Base-by-base conservation (phyloP, 2,329 filamentous ascomycete genomes). In the Xylariaceae sp. region DNA sequence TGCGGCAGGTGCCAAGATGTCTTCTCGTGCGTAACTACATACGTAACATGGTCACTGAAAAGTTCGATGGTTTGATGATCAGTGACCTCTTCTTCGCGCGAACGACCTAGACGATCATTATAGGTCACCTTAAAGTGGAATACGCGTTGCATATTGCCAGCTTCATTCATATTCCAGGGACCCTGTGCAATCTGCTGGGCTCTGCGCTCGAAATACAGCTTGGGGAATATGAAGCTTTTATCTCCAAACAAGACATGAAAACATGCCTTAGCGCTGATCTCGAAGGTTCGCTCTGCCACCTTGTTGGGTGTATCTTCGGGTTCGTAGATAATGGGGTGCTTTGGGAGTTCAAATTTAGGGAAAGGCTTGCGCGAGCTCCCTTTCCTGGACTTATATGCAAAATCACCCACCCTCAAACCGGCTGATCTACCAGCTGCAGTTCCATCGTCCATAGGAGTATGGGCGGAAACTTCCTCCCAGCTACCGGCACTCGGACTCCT, bases 221-320 rank as follows among this genome's bases (percentile, higher is more conserved):
- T 85, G 63, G 94, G 90, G 72, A 96, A 99, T 37, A 97, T 86
- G 32, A 92, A 89, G 68, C 89, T 95, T 73, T 92, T 95, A 71
- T 99, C 94, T 36, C 94, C 94, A 70, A 97, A 99, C 48, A 99
- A 80, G 15, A 97, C 89, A 67, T 97, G 92, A 70, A 97, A 99
- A 54, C 96, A 84, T 0, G 89, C 90, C 70, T 99, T 97, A 44
- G 94, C 87, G 58, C 89, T 95, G 56, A 97, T 86, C 61, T 95
- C 88, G 68, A 95, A 96, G 60, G 90, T 81, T 57, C 88, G 84
- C 68, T 95, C 89, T 1, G 88, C 83, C 7, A 86, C 86, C 61
- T 87, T 80, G 59, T 82, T 79, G 49, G 86, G 83, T 81, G 95
- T 92, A 49, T 86, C 89, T 57, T 87, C 82, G 1, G 94, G 94